phyloP scores from a whole-genome alignment of 805 yeast genomes.

The Scheffersomyces stipitis region DNA sequence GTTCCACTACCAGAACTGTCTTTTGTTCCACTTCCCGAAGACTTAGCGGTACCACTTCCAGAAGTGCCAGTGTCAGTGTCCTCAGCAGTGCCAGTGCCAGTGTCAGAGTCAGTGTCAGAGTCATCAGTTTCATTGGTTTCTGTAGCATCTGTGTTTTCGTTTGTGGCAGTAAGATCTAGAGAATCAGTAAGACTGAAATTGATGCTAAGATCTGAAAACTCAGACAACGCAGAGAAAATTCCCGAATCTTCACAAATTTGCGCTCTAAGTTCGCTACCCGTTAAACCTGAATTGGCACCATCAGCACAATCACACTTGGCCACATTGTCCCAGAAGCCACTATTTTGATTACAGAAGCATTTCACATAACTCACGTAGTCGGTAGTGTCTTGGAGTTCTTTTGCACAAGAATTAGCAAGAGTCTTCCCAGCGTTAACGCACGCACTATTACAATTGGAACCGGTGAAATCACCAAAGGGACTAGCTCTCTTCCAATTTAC shows the following conservation, averaged over 20 bases:
- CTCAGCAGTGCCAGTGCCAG: neutral
- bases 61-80: neutral
- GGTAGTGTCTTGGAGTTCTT: too few relatives aligned
- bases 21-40: neutral
- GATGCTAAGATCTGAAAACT: too few relatives aligned
- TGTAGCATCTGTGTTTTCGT: neutral
- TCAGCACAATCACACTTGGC: neutral
- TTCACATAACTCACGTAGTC: too few relatives aligned
- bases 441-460: neutral
- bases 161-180: too few relatives aligned
- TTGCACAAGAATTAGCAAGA: neutral
- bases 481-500: too few relatives aligned
- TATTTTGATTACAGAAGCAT: neutral
- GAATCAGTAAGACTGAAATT: too few relatives aligned
- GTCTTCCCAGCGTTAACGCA: neutral
- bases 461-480: neutral
- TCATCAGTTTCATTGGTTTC: neutral
- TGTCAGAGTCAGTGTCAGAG: neutral
- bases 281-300: too few relatives aligned
- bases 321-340: neutral
- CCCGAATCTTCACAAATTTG: too few relatives aligned
- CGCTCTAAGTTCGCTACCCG: too few relatives aligned
- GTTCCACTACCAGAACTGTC: neutral
- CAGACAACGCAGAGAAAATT: too few relatives aligned
- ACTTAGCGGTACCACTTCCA: neutral